These are phyloP conservation scores for Annulohypoxylon stygium DNA, from an alignment of 495 filamentous ascomycete species.

Conservation along the genomic window DNA sequence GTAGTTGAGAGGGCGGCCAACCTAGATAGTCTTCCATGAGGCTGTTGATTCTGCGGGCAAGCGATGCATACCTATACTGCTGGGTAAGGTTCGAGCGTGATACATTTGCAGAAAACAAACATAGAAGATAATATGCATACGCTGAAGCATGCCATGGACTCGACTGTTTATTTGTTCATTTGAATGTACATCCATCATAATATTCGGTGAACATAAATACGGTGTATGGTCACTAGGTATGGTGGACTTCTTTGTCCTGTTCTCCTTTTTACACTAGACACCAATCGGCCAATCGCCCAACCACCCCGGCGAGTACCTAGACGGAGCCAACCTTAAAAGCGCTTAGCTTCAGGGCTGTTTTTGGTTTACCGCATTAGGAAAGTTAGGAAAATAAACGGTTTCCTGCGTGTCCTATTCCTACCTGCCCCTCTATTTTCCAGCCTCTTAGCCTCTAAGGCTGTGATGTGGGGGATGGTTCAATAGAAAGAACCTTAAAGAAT, in stretches of 20 bases:
- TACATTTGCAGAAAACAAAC: neutral
- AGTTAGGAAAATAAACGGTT: constrained; percentile 23
- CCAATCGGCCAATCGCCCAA: no score
- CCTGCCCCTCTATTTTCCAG: constrained; percentile 35
- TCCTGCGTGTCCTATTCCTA: neutral
- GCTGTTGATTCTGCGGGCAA: neutral
- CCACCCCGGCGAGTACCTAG: no score
- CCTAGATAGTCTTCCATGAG: constrained; percentile 3
- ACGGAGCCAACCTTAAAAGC: neutral
- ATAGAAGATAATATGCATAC: neutral
- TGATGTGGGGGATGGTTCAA: constrained; percentile 15
- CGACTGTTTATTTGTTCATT: neutral
- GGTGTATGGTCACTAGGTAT: neutral
- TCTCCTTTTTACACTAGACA: no score
- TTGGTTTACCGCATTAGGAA: constrained; percentile 15
- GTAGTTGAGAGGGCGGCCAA: constrained; percentile 20
- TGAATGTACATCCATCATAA: neutral
- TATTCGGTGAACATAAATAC: constrained; percentile 11
- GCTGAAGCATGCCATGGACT: neutral
- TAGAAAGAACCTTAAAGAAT: constrained; percentile 8
- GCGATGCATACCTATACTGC: neutral
- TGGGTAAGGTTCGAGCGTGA: neutral
- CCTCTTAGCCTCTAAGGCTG: constrained; percentile 27
- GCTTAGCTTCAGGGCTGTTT: neutral
- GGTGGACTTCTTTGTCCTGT: neutral